A percentile compares a stretch with the other conserved stretches of the same genome.
Evolutionary conservation across 768 basidiomycete species (phyloP).

Genomic region (Lactifluus hygrophoroides): DNA sequence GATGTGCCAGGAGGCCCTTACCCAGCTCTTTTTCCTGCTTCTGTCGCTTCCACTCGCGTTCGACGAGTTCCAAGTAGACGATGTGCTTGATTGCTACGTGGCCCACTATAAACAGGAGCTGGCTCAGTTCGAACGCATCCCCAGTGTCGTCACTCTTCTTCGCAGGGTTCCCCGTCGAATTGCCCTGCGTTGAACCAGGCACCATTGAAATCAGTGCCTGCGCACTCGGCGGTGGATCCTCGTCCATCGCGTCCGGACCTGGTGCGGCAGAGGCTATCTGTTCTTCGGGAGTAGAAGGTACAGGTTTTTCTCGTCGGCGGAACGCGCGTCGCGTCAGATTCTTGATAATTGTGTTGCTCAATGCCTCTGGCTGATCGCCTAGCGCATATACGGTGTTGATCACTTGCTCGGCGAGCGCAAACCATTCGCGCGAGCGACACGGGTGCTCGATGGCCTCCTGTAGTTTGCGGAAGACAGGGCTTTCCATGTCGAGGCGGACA

Average conservation of each 20-base stretch:
- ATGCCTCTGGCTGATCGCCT: slow-evolving; percentile 83
- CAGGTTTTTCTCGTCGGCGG: slow-evolving; percentile 9
- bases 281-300: slow-evolving; percentile 24
- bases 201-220: slow-evolving; percentile 9
- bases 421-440: slow-evolving; percentile 87
- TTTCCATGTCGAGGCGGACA: slow-evolving; percentile 80
- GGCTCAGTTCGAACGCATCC: slow-evolving; percentile 82
- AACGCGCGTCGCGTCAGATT: slow-evolving; percentile 74
- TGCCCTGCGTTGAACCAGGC: slow-evolving; percentile 13
- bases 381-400: slow-evolving; percentile 94
- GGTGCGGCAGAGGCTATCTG: slow-evolving; percentile 21
- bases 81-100: slow-evolving; percentile 98
- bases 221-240: slow-evolving; percentile 35
- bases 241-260: slow-evolving; percentile 47
- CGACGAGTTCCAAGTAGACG: slow-evolving; percentile 90
- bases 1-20: slow-evolving; percentile 28
- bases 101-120: slow-evolving; percentile 91
- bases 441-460: slow-evolving; percentile 74
- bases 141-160: slow-evolving; percentile 44
- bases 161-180: not conserved
- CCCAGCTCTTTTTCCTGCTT: slow-evolving; percentile 84
- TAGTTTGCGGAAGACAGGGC: slow-evolving; percentile 74
- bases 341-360: slow-evolving; percentile 77
- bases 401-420: slow-evolving; percentile 91
- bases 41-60: slow-evolving; percentile 92